A percentile compares a stretch with the other conserved stretches of the same genome.
Conservation (phyloP, 2,329 filamentous ascomycete genomes). For the Exutisphaerella laricina region DNA sequence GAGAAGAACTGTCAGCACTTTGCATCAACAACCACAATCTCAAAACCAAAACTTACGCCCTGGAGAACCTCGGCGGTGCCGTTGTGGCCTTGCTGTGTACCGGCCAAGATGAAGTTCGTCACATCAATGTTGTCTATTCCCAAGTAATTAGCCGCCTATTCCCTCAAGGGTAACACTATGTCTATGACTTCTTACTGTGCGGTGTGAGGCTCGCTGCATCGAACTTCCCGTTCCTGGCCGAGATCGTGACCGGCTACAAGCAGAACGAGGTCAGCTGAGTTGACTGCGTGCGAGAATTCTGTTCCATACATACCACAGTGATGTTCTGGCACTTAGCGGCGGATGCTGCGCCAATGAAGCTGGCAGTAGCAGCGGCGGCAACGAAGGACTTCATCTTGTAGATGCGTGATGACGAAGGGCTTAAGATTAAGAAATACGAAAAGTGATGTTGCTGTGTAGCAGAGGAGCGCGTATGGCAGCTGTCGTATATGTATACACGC, state of each 20-base stretch:
- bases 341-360: slow-evolving; percentile 22
- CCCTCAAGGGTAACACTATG: too few species aligned
- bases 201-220: slow-evolving; percentile 40
- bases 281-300: neutral
- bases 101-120: slow-evolving; percentile 50
- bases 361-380: slow-evolving; percentile 19
- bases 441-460: too few species aligned
- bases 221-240: slow-evolving; percentile 52
- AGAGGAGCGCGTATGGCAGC: too few species aligned
- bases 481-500: too few species aligned
- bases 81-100: slow-evolving; percentile 48
- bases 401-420: neutral
- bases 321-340: slow-evolving; percentile 14
- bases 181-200: too few species aligned
- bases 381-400: slow-evolving; percentile 24
- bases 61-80: slow-evolving; percentile 42
- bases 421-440: too few species aligned
- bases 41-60: slow-evolving; percentile 34
- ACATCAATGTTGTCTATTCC: slow-evolving; percentile 56
- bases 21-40: neutral
- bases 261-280: neutral
- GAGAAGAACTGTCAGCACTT: neutral
- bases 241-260: slow-evolving; percentile 51
- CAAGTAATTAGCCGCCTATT: too few species aligned
- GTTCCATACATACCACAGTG: neutral